Conservation (phyloP, 106 monocot genomes). For the Alisma plantagoaquatica region DNA sequence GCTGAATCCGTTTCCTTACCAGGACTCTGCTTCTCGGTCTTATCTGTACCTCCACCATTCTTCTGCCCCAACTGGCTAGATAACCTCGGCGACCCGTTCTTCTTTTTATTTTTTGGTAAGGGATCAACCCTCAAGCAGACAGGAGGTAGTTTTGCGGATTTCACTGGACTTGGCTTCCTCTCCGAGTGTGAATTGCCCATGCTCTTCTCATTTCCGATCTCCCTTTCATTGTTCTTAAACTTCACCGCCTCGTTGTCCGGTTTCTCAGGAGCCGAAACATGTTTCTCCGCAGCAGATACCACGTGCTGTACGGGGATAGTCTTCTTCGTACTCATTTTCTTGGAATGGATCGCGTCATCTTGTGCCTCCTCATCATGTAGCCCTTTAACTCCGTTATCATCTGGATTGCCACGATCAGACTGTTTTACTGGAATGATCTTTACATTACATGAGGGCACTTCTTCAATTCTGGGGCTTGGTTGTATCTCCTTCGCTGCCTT, state of each 20-base stretch:
- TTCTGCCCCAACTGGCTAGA: no score
- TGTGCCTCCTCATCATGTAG: not conserved
- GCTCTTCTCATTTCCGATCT: slow-evolving; percentile 1
- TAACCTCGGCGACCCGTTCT: no score
- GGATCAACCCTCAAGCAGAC: slow-evolving; percentile 68
- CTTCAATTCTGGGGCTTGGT: not conserved
- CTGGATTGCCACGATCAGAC: not conserved
- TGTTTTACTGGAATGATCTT: slow-evolving; percentile 1
- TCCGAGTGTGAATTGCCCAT: slow-evolving; percentile 2
- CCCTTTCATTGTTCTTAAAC: not conserved
- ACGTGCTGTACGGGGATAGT: not conserved
- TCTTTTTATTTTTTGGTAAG: slow-evolving; percentile 32
- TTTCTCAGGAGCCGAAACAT: not conserved
- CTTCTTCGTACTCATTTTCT: not conserved
- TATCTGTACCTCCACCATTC: no score
- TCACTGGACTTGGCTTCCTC: slow-evolving; percentile 7
- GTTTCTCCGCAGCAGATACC: not conserved
- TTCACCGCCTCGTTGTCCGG: not conserved
- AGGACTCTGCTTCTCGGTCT: slow-evolving; percentile 3
- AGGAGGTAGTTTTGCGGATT: slow-evolving; percentile 45
- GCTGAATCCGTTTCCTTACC: no score
- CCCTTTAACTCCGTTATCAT: not conserved
- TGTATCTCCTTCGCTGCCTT: not conserved
- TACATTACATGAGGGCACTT: not conserved
- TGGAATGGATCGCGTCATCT: not conserved